A percentile compares a stretch with the other conserved stretches of the same genome.
Conservation (phyloP, 2,329 filamentous ascomycete genomes). For the Ceratocystis smalleyi region DNA sequence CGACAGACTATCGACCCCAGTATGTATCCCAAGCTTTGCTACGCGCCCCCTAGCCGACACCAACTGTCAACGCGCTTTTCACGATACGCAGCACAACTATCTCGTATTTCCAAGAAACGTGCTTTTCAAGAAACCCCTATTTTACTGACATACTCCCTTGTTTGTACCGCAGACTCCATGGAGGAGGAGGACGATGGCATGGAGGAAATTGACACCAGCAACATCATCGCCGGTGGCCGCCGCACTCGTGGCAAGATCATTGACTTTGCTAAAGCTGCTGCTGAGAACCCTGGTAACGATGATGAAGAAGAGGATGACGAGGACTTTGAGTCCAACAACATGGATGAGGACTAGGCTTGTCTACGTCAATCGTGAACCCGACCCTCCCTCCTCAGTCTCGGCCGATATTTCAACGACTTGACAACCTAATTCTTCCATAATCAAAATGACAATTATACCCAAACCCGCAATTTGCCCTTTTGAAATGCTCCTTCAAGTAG, state of each 20-base stretch:
- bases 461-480: not conserved
- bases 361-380: not conserved
- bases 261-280: slow-evolving; percentile 80
- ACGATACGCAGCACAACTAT: too few species aligned
- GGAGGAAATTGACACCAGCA: slow-evolving; percentile 78
- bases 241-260: slow-evolving; percentile 88
- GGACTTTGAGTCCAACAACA: slow-evolving; percentile 54
- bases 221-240: slow-evolving; percentile 64
- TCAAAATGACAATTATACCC: slow-evolving; percentile 5
- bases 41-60: not conserved
- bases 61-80: not conserved
- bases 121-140: not conserved
- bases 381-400: not conserved
- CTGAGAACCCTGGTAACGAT: slow-evolving; percentile 58
- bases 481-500: not conserved
- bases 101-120: too few species aligned
- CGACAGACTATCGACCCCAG: slow-evolving; percentile 13
- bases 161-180: slow-evolving; percentile 25
- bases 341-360: slow-evolving; percentile 41
- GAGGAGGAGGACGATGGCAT: slow-evolving; percentile 69
- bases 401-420: not conserved
- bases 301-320: slow-evolving; percentile 71
- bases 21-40: slow-evolving; percentile 10
- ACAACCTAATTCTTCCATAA: slow-evolving; percentile 7
- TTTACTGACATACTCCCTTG: not conserved